Evolutionary conservation across 148 eudicot species (phyloP), one percentile per base, ranked within the genome.

Genomic region (Silene uniflora): DNA sequence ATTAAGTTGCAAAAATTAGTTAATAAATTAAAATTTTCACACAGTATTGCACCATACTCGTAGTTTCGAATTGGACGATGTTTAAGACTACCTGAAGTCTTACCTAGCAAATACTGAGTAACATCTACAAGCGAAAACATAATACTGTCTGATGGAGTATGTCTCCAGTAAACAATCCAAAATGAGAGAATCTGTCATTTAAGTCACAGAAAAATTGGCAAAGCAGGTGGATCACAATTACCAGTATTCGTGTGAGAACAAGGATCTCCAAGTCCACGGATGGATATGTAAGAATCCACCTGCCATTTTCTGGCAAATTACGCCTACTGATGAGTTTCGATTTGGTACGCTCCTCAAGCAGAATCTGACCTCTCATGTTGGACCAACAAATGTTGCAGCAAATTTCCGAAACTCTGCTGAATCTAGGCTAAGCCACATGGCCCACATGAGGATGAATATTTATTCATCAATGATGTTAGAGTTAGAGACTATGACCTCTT

Each of bases 361-460:
- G 80, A 88, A 88, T 56, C 89, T 94, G 71, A 85, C 93, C 32
- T 94, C 98, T 61, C 97, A 94, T 84, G 98, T 91, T 62, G 96
- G 93, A 42, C 98, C 97, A 44, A 78, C 76, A 11, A 80, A 87
- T 75, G 85, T 90, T 58, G 89, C 93, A 54, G 97, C 87, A 75
- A 85, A 90, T 81, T 73, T 16, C 77, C 71, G n/a, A 35, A 81
- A 83, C 39, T 24, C 76, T 52, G 82, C 63, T 56, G 82, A 81
- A 52, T 90, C 60, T 90, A 91, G 95, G 77, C 78, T n/a, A 81
- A 58, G 12, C 75, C 91, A 64, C 86, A 90, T 71, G 85, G 49
- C 9, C 75, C 91, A 64, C 86, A 90, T 71, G 85, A 87, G 29
- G 74, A 76, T 24, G 95, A 91, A 24, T 78, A 79, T 75, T 90